A percentile compares a stretch with the other conserved stretches of the same genome.
Evolutionary conservation across 257 asterid species (phyloP).

Genomic region (Solanum dulcamara): DNA sequence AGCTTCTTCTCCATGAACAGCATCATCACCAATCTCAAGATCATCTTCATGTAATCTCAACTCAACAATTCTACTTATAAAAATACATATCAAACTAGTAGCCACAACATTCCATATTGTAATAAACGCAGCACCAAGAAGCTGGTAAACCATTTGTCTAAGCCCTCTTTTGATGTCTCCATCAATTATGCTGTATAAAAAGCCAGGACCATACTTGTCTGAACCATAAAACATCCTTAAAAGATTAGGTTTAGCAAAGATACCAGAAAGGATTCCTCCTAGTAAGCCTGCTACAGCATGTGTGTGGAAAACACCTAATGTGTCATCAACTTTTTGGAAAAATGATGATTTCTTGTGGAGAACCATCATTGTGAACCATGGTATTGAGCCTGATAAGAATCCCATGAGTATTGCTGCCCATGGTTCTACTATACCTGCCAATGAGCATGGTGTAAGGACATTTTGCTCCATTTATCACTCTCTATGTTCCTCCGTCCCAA

Average conservation of each 20-base stretch:
- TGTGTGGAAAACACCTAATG: constrained; percentile 58
- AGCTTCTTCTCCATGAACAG: constrained; percentile 50
- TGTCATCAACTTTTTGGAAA: constrained; percentile 57
- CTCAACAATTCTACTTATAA: constrained; percentile 19
- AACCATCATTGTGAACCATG: constrained; percentile 84
- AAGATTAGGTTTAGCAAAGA: constrained; percentile 48
- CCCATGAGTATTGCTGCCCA: constrained; percentile 82
- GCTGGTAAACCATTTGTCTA: constrained; percentile 36
- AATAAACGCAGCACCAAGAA: constrained; percentile 34
- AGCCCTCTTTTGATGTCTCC: constrained; percentile 16
- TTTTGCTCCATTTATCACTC: not conserved
- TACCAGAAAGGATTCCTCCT: constrained; percentile 57
- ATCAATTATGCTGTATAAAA: constrained; percentile 26
- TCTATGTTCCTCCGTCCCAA: too few species aligned
- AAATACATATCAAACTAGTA: constrained; percentile 42
- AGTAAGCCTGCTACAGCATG: constrained; percentile 60
- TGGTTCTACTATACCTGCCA: constrained; percentile 54
- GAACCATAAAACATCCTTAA: constrained; percentile 12
- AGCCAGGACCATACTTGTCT: constrained; percentile 20
- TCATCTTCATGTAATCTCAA: constrained; percentile 51
- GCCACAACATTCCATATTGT: constrained; percentile 33
- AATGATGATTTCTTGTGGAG: constrained; percentile 54
- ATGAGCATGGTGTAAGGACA: not conserved
- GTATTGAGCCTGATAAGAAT: constrained; percentile 45
- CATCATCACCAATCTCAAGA: constrained; percentile 46